A percentile compares a stretch with the other conserved stretches of the same genome.
Conservation (phyloP, 768 basidiomycete genomes). For the Fistulinella prunicolor region DNA sequence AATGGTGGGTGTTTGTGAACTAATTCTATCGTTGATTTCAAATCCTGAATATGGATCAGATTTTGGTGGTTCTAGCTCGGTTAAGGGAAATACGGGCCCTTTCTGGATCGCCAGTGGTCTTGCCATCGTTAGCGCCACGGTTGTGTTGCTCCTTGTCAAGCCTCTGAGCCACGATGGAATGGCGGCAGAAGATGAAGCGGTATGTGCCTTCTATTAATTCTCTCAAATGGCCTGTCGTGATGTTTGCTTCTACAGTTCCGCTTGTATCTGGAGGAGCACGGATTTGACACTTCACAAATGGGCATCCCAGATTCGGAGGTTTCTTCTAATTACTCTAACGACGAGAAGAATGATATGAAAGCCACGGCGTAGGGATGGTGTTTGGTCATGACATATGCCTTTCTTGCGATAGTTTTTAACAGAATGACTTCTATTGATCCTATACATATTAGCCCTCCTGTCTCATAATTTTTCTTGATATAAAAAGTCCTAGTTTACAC, state of each 20-base stretch:
- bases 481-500: neutral
- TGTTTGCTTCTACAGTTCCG: constrained; percentile 56
- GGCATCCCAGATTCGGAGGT: constrained; percentile 42
- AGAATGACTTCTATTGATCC: neutral
- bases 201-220: constrained; percentile 31
- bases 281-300: constrained; percentile 77
- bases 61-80: constrained; percentile 54
- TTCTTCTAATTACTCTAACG: constrained; percentile 15
- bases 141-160: constrained; percentile 69
- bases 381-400: constrained; percentile 1
- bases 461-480: neutral
- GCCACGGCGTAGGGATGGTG: constrained; percentile 9
- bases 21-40: neutral
- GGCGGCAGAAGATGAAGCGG: constrained; percentile 67
- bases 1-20: constrained; percentile 38
- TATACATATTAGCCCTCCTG: neutral
- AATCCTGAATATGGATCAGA: constrained; percentile 27
- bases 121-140: constrained; percentile 71
- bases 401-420: neutral
- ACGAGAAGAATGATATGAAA: constrained; percentile 18
- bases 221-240: constrained; percentile 2
- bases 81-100: constrained; percentile 73
- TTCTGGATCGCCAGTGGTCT: constrained; percentile 89
- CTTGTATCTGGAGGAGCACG: constrained; percentile 71
- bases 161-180: constrained; percentile 79